phyloP scores from a whole-genome alignment of 177 flowering plant genomes.

The Vitis hybrid region DNA sequence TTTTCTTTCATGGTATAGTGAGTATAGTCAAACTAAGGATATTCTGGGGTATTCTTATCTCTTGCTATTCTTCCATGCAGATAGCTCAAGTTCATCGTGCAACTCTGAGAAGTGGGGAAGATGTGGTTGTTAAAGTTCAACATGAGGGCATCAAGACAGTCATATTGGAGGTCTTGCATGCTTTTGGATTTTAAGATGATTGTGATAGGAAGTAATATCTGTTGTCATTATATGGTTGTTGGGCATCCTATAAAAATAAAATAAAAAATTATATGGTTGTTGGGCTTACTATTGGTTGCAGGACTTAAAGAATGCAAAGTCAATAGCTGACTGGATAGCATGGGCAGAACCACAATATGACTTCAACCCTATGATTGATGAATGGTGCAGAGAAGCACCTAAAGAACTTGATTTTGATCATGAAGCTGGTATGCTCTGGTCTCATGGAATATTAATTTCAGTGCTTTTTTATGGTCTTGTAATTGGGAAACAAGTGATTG shows the following conservation, averaged over 20 bases:
- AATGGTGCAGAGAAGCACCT: slow-evolving; percentile 98
- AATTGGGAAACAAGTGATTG: neutral
- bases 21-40: neutral
- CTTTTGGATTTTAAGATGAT: slow-evolving; percentile 15
- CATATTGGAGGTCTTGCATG: slow-evolving; percentile 74
- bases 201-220: slow-evolving; percentile 10
- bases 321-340: slow-evolving; percentile 97
- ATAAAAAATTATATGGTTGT: slow-evolving; percentile 1
- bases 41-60: neutral
- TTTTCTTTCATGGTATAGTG: neutral
- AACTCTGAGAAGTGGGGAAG: slow-evolving; percentile 64
- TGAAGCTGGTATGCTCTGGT: slow-evolving; percentile 78
- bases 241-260: neutral
- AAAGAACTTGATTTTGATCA: slow-evolving; percentile 89
- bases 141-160: slow-evolving; percentile 85
- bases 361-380: slow-evolving; percentile 92
- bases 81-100: slow-evolving; percentile 99
- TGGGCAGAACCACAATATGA: slow-evolving; percentile 99
- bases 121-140: slow-evolving; percentile 95
- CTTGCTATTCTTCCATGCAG: slow-evolving; percentile 33
- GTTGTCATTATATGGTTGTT: slow-evolving; percentile 11
- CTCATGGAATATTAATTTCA: slow-evolving; percentile 2
- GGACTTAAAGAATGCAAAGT: slow-evolving; percentile 94
- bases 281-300: slow-evolving; percentile 29
- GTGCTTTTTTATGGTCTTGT: neutral